phyloP scores from a whole-genome alignment of 2,329 filamentous ascomycete genomes.

The Alternaria atra region DNA sequence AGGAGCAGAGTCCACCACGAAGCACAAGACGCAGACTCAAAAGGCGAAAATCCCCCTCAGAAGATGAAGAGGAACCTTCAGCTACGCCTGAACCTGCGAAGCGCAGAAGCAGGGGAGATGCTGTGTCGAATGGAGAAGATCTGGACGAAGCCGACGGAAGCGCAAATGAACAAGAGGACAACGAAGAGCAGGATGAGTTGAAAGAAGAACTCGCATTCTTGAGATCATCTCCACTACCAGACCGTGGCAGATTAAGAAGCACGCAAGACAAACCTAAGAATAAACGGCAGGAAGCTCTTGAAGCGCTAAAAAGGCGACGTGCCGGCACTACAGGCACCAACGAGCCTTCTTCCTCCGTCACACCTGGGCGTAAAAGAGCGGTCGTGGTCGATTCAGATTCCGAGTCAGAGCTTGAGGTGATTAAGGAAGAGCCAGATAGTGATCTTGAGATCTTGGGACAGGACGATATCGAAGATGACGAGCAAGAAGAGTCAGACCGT shows the following conservation, averaged over 20 bases:
- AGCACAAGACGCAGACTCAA: slow-evolving; percentile 13
- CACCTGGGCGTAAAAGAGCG: slow-evolving; percentile 32
- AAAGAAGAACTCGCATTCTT: slow-evolving; percentile 58
- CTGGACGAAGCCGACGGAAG: slow-evolving; percentile 9
- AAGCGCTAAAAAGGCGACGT: slow-evolving; percentile 54
- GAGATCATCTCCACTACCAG: slow-evolving; percentile 43
- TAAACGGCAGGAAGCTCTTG: slow-evolving; percentile 54
- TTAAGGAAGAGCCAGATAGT: slow-evolving; percentile 43
- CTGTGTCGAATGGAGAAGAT: slow-evolving; percentile 30
- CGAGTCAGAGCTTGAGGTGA: slow-evolving; percentile 44
- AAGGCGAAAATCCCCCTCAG: slow-evolving; percentile 9
- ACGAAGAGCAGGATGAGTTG: slow-evolving; percentile 51
- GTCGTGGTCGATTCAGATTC: slow-evolving; percentile 37
- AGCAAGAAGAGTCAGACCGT: slow-evolving; percentile 32
- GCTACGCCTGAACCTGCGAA: slow-evolving; percentile 26
- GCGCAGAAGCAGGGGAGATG: slow-evolving; percentile 31
- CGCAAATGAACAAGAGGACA: slow-evolving; percentile 21
- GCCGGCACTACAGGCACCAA: slow-evolving; percentile 44
- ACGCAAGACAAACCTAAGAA: slow-evolving; percentile 40
- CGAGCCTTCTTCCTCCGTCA: slow-evolving; percentile 36
- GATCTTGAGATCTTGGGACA: slow-evolving; percentile 23
- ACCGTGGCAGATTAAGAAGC: slow-evolving; percentile 37
- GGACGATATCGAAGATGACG: slow-evolving; percentile 38
- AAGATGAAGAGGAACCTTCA: slow-evolving; percentile 10
- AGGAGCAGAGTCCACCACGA: slow-evolving; percentile 14